Conservation (phyloP, 1,284 basidiomycete genomes). For the Hortiboletus rubellus region DNA sequence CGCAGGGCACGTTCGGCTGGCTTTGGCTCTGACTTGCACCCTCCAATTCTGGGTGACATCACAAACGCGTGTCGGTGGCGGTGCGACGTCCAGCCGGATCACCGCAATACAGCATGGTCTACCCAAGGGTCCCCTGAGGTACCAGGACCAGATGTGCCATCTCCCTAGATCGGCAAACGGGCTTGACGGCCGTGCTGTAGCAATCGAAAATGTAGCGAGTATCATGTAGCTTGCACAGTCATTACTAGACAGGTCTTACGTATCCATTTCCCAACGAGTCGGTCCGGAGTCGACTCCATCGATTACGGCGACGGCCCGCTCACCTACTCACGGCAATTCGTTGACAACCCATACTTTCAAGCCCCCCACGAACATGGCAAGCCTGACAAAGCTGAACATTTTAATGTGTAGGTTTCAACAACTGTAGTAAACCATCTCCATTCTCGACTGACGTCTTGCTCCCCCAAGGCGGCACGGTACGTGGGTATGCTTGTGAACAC, state of each 20-base stretch:
- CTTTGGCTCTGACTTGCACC: conserved; percentile 4
- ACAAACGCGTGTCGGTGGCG: conserved; percentile 32
- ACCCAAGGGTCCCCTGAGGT: background rate
- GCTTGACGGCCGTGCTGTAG: background rate
- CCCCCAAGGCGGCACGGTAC: conserved; percentile 61
- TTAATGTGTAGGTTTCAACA: conserved; percentile 62
- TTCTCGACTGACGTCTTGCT: conserved; percentile 1
- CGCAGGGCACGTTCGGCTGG: conserved; percentile 9
- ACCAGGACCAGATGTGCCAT: background rate
- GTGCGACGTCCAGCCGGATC: conserved; percentile 17
- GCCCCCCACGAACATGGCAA: conserved; percentile 37
- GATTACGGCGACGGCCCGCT: conserved; percentile 7
- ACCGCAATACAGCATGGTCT: conserved; percentile 4
- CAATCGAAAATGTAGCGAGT: too few species aligned
- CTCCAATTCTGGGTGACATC: conserved; percentile 30
- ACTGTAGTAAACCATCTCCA: background rate
- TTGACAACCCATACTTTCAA: background rate
- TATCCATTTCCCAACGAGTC: background rate
- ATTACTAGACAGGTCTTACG: too few species aligned
- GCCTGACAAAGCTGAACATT: conserved; percentile 57
- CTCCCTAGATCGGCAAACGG: background rate
- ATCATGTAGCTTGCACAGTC: too few species aligned
- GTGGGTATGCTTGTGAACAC: conserved; percentile 19
- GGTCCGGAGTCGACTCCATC: conserved; percentile 4
- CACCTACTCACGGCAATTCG: background rate